Conservation (phyloP, 1,284 basidiomycete species). For the Boletus smithii region DNA sequence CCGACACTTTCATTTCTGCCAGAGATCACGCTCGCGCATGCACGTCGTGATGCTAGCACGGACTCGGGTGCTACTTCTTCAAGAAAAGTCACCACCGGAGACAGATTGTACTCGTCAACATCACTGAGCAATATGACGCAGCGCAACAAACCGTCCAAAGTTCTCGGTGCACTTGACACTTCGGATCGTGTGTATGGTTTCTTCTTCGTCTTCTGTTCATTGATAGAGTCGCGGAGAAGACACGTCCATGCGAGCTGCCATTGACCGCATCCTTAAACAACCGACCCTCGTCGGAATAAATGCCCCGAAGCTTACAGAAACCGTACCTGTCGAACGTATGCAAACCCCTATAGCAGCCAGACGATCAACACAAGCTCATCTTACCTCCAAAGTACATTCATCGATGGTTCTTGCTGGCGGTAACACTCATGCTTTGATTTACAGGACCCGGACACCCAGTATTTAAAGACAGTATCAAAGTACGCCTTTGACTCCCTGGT, state of each 20-base stretch:
- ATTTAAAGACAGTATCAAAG: neutral
- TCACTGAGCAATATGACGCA: neutral
- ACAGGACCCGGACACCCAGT: conserved; percentile 5
- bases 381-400: conserved; percentile 14
- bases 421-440: conserved; percentile 8
- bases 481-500: neutral
- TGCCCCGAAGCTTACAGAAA: neutral
- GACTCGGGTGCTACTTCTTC: neutral
- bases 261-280: conserved; percentile 27
- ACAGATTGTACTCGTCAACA: conserved; percentile 3
- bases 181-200: conserved; percentile 26
- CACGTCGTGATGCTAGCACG: conserved; percentile 14
- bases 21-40: conserved; percentile 29
- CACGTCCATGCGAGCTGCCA: conserved; percentile 26
- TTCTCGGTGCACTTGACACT: conserved; percentile 24
- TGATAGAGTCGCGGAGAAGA: conserved; percentile 18
- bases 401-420: neutral
- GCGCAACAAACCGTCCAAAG: conserved; percentile 22
- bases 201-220: neutral
- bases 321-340: neutral
- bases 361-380: neutral
- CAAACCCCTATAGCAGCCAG: neutral
- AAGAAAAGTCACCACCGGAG: neutral
- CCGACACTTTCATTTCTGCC: conserved; percentile 12
- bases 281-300: conserved; percentile 23